phyloP scores from a whole-genome alignment of 2,329 filamentous ascomycete genomes.

The Ceratocystis diversiconidia region DNA sequence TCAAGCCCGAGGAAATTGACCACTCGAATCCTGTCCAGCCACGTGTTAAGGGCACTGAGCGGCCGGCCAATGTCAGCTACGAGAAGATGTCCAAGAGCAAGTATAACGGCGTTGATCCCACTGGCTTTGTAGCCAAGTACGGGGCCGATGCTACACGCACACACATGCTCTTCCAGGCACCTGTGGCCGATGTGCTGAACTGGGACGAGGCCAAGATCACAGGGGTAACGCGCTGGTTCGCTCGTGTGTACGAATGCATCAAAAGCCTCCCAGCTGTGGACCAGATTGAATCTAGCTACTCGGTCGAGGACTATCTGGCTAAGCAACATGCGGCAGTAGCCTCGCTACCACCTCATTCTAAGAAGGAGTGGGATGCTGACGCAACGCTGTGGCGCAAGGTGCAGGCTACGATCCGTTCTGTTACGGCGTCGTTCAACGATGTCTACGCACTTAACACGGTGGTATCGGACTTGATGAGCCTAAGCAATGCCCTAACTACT shows the following conservation, averaged over 20 bases:
- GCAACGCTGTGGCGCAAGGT: constrained; percentile 46
- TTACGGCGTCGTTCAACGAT: constrained; percentile 53
- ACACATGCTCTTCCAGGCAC: constrained; percentile 80
- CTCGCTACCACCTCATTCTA: constrained; percentile 25
- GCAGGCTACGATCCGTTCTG: constrained; percentile 51
- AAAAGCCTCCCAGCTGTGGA: not conserved
- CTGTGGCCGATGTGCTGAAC: constrained; percentile 68
- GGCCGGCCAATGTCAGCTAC: constrained; percentile 47
- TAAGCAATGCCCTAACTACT: constrained; percentile 55
- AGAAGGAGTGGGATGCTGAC: constrained; percentile 33
- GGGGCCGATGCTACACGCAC: constrained; percentile 74
- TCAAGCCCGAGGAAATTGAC: constrained; percentile 63
- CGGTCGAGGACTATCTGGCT: constrained; percentile 28
- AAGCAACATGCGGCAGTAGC: constrained; percentile 24
- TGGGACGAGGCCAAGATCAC: constrained; percentile 77
- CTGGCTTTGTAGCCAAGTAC: constrained; percentile 53
- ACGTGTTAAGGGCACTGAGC: constrained; percentile 46
- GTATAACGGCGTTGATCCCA: constrained; percentile 78
- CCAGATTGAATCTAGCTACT: not conserved
- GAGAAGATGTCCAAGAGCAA: constrained; percentile 97
- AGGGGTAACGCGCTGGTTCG: constrained; percentile 69
- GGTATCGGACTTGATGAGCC: constrained; percentile 66
- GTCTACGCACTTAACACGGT: constrained; percentile 71
- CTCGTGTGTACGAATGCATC: constrained; percentile 42
- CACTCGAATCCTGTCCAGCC: constrained; percentile 41